Evolutionary conservation across 805 yeast species (phyloP).

Genomic region (Candida mattraensis): DNA sequence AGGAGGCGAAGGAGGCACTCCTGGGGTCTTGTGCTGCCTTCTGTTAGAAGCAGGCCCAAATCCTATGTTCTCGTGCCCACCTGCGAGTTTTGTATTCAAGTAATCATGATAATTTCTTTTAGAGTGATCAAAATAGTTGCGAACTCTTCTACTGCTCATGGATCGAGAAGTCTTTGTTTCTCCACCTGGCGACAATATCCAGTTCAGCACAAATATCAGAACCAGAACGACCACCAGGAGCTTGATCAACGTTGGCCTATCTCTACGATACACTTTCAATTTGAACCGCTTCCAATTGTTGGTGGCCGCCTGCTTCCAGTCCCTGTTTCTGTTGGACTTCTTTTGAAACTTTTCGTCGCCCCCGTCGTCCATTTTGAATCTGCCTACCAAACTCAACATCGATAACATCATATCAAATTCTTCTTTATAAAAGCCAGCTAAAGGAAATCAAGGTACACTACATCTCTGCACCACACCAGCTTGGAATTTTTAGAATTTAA

Average conservation of each 20-base stretch:
- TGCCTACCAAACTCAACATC: background rate
- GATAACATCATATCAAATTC: background rate
- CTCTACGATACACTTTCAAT: slow-evolving; percentile 10
- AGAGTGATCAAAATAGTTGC: slow-evolving; percentile 21
- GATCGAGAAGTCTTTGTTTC: slow-evolving; percentile 1
- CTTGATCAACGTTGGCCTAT: slow-evolving; percentile 8
- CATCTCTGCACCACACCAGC: slow-evolving; percentile 2
- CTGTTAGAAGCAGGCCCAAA: slow-evolving; percentile 21
- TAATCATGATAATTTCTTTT: slow-evolving; percentile 22
- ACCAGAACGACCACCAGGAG: slow-evolving; percentile 4
- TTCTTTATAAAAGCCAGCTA: slow-evolving; percentile 10
- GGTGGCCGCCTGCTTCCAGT: slow-evolving; percentile 6
- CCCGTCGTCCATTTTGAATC: slow-evolving; percentile 10
- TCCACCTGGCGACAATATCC: slow-evolving; percentile 2
- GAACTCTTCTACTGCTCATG: slow-evolving; percentile 7
- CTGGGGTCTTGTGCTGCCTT: slow-evolving; percentile 24
- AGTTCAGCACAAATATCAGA: background rate
- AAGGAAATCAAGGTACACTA: background rate
- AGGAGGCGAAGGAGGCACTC: slow-evolving; percentile 28
- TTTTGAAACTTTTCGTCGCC: slow-evolving; percentile 23
- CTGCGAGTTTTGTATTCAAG: slow-evolving; percentile 25
- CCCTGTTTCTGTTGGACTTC: slow-evolving; percentile 13
- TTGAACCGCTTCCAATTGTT: slow-evolving; percentile 12
- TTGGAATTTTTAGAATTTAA: too few relatives aligned
- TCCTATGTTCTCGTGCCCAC: slow-evolving; percentile 25